phyloP scores from a whole-genome alignment of 1,284 basidiomycete species.

The Microstroma glucosiphilum region DNA sequence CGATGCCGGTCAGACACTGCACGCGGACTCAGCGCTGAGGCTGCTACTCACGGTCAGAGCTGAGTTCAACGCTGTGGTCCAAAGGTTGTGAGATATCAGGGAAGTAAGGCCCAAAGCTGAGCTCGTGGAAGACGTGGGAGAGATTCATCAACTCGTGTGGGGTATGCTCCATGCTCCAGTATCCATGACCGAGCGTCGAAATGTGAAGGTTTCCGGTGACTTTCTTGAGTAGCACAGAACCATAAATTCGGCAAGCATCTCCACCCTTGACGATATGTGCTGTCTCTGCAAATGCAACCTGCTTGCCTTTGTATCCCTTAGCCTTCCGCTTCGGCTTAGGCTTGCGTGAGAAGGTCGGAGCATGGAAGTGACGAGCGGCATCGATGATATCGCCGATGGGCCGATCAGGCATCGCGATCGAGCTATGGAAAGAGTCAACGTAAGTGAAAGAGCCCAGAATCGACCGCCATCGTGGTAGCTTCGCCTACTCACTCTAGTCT shows the following conservation, averaged over 20 bases:
- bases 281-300: slow-evolving; percentile 45
- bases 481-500: slow-evolving; percentile 59
- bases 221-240: slow-evolving; percentile 76
- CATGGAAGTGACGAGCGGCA: slow-evolving; percentile 7
- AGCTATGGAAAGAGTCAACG: background rate
- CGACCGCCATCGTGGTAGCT: background rate
- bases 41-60: slow-evolving; percentile 59
- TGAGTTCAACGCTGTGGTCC: slow-evolving; percentile 66
- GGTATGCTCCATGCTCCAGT: slow-evolving; percentile 76
- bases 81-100: slow-evolving; percentile 91
- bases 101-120: slow-evolving; percentile 93
- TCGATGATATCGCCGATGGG: slow-evolving; percentile 6
- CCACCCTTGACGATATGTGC: slow-evolving; percentile 45
- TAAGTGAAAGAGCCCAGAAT: background rate
- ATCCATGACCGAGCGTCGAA: slow-evolving; percentile 90
- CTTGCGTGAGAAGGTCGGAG: slow-evolving; percentile 11
- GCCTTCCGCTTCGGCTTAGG: background rate
- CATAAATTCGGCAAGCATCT: slow-evolving; percentile 75
- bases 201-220: slow-evolving; percentile 64
- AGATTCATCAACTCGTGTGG: slow-evolving; percentile 90
- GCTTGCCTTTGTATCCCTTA: slow-evolving; percentile 52
- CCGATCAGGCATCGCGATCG: slow-evolving; percentile 1
- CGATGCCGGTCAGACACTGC: background rate
- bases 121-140: slow-evolving; percentile 90
- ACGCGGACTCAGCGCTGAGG: background rate